A percentile compares a stretch with the other conserved stretches of the same genome.
phyloP scores from a whole-genome alignment of 148 eudicot species.

The Heliamphora exappendiculata region DNA sequence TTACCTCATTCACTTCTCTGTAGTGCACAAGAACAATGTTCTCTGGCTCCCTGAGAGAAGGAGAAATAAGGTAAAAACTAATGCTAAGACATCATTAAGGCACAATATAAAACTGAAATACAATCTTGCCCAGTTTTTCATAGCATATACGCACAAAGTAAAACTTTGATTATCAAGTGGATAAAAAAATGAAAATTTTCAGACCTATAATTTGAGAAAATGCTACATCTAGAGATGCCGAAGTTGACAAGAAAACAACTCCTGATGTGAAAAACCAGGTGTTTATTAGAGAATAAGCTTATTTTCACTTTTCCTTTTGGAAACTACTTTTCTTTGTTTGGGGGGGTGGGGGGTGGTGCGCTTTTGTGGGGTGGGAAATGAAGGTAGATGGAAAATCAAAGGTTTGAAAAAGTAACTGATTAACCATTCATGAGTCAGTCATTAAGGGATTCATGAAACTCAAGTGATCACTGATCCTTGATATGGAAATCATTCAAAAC shows the following conservation, averaged over 20 bases:
- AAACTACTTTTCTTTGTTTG: background rate
- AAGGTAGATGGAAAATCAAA: too few relatives aligned
- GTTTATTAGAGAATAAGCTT: background rate
- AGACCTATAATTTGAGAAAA: background rate
- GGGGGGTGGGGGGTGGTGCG: too few relatives aligned
- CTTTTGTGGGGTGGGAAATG: background rate
- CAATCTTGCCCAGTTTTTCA: background rate
- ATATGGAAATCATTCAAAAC: background rate
- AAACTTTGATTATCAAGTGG: background rate
- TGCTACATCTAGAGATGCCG: background rate
- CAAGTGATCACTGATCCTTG: background rate
- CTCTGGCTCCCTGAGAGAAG: constrained; percentile 45
- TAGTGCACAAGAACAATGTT: constrained; percentile 64
- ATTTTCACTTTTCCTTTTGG: background rate
- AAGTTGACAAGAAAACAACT: background rate
- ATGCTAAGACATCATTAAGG: background rate
- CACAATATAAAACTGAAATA: background rate
- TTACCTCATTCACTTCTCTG: constrained; percentile 46
- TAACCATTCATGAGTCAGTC: background rate
- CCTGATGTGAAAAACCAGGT: background rate
- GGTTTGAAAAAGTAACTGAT: background rate
- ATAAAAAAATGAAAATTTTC: background rate
- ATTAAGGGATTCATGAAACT: background rate
- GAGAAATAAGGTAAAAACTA: background rate
- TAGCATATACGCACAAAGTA: background rate